Evolutionary conservation across 805 yeast genomes (phyloP), one percentile per base, ranked within the genome.

Genomic region (Ogataea paraovalis): DNA sequence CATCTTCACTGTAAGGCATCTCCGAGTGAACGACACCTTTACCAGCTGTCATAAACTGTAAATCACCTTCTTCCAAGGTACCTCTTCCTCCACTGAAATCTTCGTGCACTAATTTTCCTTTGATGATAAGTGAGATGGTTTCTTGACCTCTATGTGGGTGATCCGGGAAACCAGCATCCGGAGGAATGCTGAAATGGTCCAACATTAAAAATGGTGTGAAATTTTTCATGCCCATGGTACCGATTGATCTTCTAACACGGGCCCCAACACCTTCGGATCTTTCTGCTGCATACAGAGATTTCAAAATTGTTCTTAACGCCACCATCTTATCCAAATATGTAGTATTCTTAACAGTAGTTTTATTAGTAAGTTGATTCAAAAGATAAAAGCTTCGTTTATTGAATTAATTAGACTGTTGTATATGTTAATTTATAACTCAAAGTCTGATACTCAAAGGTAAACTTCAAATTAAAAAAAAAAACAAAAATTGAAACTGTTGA

Each of bases 21-120:
- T 89, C 96, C 2, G 89, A 78, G 64, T 88, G 96, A 46, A 86
- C 86, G 33, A 88, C 80, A 43, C 95, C 97, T 57, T 76, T 78
- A 50, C 96, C 96, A 4, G 96, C 96, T 23, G 96, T 89, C 96
- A 89, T 89, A 65, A 89, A 88, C 65, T 89, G 97, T 55, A 90
- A 71, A 63, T 89, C 97, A 48, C 96, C 96, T 7, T 88, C 80
- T 51, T 78, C 74, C 45, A 90, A 68, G 8, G 87, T 73, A 47
- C 96, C 96, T 45, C 77, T 74, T n/a, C 85, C 70, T 1, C 96
- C 96, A 2, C 95, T 86, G 67, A 89, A 87, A 64, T 90, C 97
- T 61, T 85, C 90, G 62, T 86, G 95, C 4, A 87, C 85, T 66
- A 86, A 68, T 54, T 76, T 78, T 34, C 92, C 92, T 42, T 78